A percentile compares a stretch with the other conserved stretches of the same genome.
These are phyloP conservation scores for Geotrichum ghanense DNA, from an alignment of 805 yeast genomes.

Conservation along the genomic window DNA sequence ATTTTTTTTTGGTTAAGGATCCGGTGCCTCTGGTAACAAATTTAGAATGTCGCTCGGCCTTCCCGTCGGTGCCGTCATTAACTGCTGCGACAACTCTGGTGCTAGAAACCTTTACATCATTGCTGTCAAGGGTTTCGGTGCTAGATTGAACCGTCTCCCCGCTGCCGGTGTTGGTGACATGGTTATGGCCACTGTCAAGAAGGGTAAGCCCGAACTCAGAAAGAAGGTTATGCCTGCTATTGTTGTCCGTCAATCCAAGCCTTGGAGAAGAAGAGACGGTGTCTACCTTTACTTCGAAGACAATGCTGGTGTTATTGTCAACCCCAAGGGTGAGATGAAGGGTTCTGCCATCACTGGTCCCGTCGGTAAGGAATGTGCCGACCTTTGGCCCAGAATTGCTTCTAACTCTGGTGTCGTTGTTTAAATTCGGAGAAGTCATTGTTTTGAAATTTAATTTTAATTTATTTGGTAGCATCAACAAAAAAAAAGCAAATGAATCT, in stretches of 20 bases:
- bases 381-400: constrained; percentile 99
- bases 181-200: constrained; percentile 85
- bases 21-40: constrained; percentile 99
- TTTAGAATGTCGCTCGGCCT: constrained; percentile 99
- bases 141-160: constrained; percentile 99
- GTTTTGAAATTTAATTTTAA: neutral
- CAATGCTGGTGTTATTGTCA: constrained; percentile 99
- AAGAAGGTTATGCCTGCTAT: constrained; percentile 99
- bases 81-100: constrained; percentile 99
- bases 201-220: constrained; percentile 99
- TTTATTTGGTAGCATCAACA: constrained; percentile 2
- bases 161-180: constrained; percentile 99
- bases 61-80: constrained; percentile 99
- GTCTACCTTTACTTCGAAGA: constrained; percentile 98
- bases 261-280: constrained; percentile 99
- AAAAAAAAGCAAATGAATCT: constrained; percentile 1
- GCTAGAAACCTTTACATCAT: constrained; percentile 98
- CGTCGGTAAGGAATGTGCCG: constrained; percentile 99
- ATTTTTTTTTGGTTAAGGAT: too few species aligned
- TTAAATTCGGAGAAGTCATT: constrained; percentile 31
- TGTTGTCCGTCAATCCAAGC: constrained; percentile 97
- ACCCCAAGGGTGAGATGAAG: constrained; percentile 99
- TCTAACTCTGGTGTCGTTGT: constrained; percentile 99
- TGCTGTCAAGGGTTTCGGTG: constrained; percentile 99
- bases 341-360: constrained; percentile 99